Evolutionary conservation across 2,329 filamentous ascomycete genomes (phyloP), one percentile per base, ranked within the genome.

Genomic region (Parafenestella ontariensis): DNA sequence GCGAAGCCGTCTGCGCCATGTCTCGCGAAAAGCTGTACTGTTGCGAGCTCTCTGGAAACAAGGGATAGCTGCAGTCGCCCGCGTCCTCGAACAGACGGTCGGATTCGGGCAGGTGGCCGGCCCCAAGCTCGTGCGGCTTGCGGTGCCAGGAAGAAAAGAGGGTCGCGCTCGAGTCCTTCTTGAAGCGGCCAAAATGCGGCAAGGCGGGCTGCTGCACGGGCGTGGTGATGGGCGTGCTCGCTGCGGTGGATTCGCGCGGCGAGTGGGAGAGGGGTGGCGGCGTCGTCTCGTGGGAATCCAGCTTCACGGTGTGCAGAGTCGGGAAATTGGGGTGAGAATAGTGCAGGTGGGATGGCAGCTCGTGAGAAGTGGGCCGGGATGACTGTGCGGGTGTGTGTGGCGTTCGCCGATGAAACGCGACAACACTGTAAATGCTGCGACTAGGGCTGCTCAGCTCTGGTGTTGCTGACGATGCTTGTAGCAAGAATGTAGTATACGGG

Each of bases 1-100:
- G 85, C 54, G 80, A 77, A 58, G 83, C 81, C 49, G 78, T 72
- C 60, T 79, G 79, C 56, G 81, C 81, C 83, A 86, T 86, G 64
- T 69, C 77, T 74, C 59, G 61, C 59, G 65, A 47, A 37, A 55
- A 52, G 56, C 44, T 55, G 58, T 49, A 59, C 44, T 45, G 51
- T 18, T 58, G 66, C 28, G 72, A 62, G 58, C 70, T 70, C 43
- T 73, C 68, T 39, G 73, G 68, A 60, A 78, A 76, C 57, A 76
- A 66, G 34, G 71, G 72, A 45, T 77, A 72, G 66, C 71, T 76
- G 64, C 74, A 78, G 61, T 76, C 76, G 60, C 74, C 74, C 57
- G 73, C 61, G 69, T 76, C 76, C 53, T 77, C 68, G 63, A 77
- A 78, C 11, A 77, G 65, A 15, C 77, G 58, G 54, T 77, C 73